Evolutionary conservation across 2,329 filamentous ascomycete genomes (phyloP), one percentile per base, ranked within the genome.

Genomic region (Aureobasidium lini): DNA sequence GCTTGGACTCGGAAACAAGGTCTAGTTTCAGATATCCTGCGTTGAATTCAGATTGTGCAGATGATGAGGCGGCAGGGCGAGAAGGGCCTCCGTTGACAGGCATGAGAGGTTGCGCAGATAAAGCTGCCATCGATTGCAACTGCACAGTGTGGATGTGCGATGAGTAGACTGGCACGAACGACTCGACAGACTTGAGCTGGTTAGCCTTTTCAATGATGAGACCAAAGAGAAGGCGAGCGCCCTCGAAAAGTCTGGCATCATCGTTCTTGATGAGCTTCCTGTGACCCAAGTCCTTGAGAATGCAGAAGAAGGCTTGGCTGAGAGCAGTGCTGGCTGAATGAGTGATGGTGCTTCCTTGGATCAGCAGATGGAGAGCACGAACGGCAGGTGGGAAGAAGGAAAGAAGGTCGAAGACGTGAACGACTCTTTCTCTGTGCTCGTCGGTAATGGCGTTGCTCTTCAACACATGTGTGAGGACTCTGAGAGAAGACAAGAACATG

Each of bases 191-290:
- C n/a, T 54, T 43, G 32, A 52, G 40, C 23, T 67, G 62, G 39
- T 66, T 67, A 28, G 67, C 69, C 60, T 70, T 72, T 58, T 72
- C 70, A 2, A 72, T 61, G 18, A 73, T 62, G 39, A 72, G 67
- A n/a, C 71, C 71, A 56, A 73, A 69, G 18, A 75, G 63, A 5
- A 73, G 63, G 7, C 71, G 66, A 36, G 69, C 62, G 6, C 69
- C 71, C 62, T 74, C 71, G 23, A 73, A 68, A 6, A 69, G 54
- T 13, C 72, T 66, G 28, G 61, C 39, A 3, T 60, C 40, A 52
- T 70, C 63, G 7, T 61, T 64, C 5, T 65, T 63, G 32, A 73
- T 64, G 9, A 72, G 62, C 4, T 62, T 63, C 7, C 63, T 60
- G 9, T 69, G 70, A 13, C 73, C 65, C 31, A 71, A 59, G 18